Conservation (phyloP, 345 rosid genomes). For the Pistacia vera region DNA sequence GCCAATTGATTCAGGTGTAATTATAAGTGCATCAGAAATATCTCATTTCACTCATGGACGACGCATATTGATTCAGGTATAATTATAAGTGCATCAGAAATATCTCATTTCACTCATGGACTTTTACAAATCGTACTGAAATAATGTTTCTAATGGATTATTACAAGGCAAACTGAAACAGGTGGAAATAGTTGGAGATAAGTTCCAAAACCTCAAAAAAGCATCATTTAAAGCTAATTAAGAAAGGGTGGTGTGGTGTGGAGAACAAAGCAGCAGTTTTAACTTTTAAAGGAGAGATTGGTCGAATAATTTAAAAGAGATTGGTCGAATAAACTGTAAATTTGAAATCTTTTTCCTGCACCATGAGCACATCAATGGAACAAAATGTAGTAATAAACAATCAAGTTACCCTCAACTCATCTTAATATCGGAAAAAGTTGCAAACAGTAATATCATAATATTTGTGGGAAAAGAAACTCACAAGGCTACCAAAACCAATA, state of each 20-base stretch:
- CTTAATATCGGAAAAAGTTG: too few species aligned
- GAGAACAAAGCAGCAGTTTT: too few species aligned
- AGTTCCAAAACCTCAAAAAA: neutral
- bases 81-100: too few species aligned
- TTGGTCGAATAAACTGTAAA: too few species aligned
- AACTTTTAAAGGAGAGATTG: too few species aligned
- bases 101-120: neutral
- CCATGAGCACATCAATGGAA: neutral
- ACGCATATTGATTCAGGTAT: too few species aligned
- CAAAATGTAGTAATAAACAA: neutral
- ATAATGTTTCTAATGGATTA: neutral
- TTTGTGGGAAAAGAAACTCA: slow-evolving; percentile 39
- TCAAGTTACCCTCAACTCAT: neutral
- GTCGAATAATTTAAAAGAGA: too few species aligned
- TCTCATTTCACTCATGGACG: too few species aligned
- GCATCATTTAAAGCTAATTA: neutral
- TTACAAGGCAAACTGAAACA: too few species aligned
- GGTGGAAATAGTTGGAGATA: too few species aligned
- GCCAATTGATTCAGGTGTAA: too few species aligned
- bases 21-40: too few species aligned
- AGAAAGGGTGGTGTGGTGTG: neutral
- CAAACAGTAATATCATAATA: neutral
- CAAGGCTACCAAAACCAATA: slow-evolving; percentile 77
- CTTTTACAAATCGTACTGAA: neutral
- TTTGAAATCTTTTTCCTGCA: neutral